Evolutionary conservation across 192 early-diverging fungal genomes (phyloP).

Genomic region (Thoreauomyces humboldtii): DNA sequence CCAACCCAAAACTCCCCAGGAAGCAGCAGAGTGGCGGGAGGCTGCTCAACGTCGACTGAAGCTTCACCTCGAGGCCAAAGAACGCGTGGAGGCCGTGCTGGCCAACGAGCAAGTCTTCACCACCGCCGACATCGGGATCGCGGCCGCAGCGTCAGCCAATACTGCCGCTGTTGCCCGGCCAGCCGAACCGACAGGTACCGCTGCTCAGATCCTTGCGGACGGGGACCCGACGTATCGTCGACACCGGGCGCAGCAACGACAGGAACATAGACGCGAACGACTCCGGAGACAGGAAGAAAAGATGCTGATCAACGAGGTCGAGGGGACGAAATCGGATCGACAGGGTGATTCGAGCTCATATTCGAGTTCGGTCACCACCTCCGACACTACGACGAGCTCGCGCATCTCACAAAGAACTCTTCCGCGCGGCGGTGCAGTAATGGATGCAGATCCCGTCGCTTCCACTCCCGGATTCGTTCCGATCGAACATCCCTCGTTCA

Average conservation of each 20-base stretch:
- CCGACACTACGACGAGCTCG: not conserved
- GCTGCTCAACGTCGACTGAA: constrained; percentile 10
- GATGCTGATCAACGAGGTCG: not conserved
- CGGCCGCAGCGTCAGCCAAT: not conserved
- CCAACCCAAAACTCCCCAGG: constrained; percentile 11
- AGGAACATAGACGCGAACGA: constrained; percentile 6
- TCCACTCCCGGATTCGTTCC: too few species aligned
- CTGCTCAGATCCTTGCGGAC: not conserved
- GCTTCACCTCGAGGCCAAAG: not conserved
- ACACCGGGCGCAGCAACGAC: not conserved
- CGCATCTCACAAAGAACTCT: not conserved
- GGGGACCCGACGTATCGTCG: not conserved
- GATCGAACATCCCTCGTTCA: not conserved
- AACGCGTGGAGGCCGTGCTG: not conserved
- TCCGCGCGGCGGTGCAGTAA: too few species aligned
- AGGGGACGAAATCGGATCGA: not conserved
- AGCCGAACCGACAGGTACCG: not conserved
- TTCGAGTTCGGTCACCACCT: not conserved
- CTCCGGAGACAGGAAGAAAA: not conserved
- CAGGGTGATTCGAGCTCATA: not conserved
- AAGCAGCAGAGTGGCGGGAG: constrained; percentile 23
- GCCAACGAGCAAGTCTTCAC: not conserved
- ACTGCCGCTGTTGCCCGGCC: not conserved
- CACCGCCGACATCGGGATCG: not conserved
- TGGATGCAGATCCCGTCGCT: too few species aligned